Base-by-base conservation (phyloP, 441 rosid genomes). In the Aquilaria agallochum region DNA sequence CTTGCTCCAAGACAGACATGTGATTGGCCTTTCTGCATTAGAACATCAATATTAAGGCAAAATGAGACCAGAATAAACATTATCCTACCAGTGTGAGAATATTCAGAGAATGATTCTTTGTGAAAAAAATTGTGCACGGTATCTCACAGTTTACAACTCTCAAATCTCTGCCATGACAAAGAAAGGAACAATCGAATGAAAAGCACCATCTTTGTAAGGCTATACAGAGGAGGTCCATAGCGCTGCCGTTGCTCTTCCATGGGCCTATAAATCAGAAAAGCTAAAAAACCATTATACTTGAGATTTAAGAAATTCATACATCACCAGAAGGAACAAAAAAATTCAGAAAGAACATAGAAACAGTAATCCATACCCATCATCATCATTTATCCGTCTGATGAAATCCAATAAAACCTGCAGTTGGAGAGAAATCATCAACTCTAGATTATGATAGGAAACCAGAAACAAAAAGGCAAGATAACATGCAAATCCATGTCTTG, bases 181-280 rank as follows among this genome's bases (percentile, higher is more conserved):
- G 83, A 72, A 56, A 95, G 73, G 65, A 77, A 82, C 63, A 95
- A 80, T 42, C 84, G 85, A 70, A 95, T 82, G 33, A 59, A 66
- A 65, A 74, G 80, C 66, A 69, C 90, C 92, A 86, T 80, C 45
- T 71, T 64, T 14, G 99, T 94, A 53, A 94, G 96, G 76, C 78
- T 78, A 74, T 94, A 91, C 67, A 94, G 70, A 73, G 95, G 82
- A n/a, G 97, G 92, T 69, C 99, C 99, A 82, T 94, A 94, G 56
- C 97, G 92, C 49, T 87, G 86, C 31, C 97, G 80, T 64, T 94
- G 99, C 82, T 87, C 99, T 86, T 94, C 99, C 99, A 94, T 94
- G 62, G 99, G 99, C 81, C 99, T 94, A 69, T 54, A 64, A 52
- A 72, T 32, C 33, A 68, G 45, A 79, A 65, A 15, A 70, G 31